These are phyloP conservation scores for Phytophthora cactorum DNA, from an alignment of 352 stramenopile genomes.

Conservation along the genomic window DNA sequence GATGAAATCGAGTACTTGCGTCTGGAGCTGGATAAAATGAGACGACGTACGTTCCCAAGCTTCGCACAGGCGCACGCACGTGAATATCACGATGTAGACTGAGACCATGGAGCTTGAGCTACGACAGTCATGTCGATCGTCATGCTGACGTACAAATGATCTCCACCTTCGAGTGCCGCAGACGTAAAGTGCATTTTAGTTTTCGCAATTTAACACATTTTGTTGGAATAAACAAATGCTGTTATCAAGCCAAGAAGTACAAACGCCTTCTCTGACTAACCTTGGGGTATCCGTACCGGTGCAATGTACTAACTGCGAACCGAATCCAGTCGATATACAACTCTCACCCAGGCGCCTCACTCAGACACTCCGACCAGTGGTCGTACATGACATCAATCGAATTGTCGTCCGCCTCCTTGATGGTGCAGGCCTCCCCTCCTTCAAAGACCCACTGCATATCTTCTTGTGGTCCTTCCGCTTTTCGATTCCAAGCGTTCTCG, in stretches of 20 bases:
- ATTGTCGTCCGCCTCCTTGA: not conserved
- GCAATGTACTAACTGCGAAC: not conserved
- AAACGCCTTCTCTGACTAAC: too few relatives aligned
- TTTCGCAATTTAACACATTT: too few relatives aligned
- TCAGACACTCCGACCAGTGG: not conserved
- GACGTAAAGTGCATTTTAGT: too few relatives aligned
- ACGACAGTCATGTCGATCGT: too few relatives aligned
- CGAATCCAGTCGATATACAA: not conserved
- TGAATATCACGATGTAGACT: conserved; percentile 46
- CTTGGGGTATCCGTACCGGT: too few relatives aligned
- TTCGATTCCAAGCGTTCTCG: not conserved
- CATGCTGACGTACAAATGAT: too few relatives aligned
- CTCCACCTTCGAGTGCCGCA: too few relatives aligned
- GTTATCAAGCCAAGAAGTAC: too few relatives aligned
- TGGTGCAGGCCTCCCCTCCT: not conserved
- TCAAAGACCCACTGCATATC: not conserved
- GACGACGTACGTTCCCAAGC: conserved; percentile 92
- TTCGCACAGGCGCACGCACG: conserved; percentile 75
- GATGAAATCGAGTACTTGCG: conserved; percentile 92
- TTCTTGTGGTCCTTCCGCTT: not conserved
- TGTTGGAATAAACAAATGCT: too few relatives aligned
- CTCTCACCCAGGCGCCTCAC: not conserved
- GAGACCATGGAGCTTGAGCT: not conserved
- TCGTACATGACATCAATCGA: not conserved
- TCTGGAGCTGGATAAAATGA: conserved; percentile 91